A percentile compares a stretch with the other conserved stretches of the same genome.
Conservation (phyloP, 1,284 basidiomycete species). For the Bondarzewia mesenterica region DNA sequence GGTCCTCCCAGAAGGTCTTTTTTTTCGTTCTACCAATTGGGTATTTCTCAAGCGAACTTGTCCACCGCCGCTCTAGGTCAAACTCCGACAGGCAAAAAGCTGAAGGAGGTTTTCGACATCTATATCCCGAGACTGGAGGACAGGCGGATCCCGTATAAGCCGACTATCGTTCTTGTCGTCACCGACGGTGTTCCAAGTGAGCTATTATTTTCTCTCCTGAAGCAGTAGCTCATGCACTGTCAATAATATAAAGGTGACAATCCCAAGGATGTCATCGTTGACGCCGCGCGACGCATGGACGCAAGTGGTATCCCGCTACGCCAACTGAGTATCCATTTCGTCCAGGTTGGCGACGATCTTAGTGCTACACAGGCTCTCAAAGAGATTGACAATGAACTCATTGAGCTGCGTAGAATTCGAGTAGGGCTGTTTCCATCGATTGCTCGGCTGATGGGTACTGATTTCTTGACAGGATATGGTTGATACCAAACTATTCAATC, state of each 20-base stretch:
- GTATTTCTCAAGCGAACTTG: not conserved
- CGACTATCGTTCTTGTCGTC: conserved; percentile 35
- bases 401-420: conserved; percentile 26
- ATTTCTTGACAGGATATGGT: not conserved
- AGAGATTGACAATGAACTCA: conserved; percentile 37
- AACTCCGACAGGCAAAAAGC: conserved; percentile 36
- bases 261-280: conserved; percentile 37
- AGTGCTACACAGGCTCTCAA: conserved; percentile 35
- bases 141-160: conserved; percentile 23
- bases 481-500: not conserved
- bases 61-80: conserved; percentile 23
- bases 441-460: not conserved
- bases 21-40: too few species aligned
- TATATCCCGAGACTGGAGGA: conserved; percentile 32
- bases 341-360: conserved; percentile 41
- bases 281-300: conserved; percentile 40
- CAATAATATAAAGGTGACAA: conserved; percentile 36
- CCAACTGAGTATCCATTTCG: conserved; percentile 42
- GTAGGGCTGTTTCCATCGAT: conserved; percentile 20
- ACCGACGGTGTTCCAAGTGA: conserved; percentile 43
- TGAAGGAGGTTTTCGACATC: conserved; percentile 28
- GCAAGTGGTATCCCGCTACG: conserved; percentile 19
- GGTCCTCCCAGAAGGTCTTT: conserved; percentile 9
- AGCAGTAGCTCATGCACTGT: not conserved
- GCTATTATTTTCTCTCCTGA: conserved; percentile 6